Evolutionary conservation across 139 green algal species (phyloP), one percentile per base, ranked within the genome.

Genomic region (Chlamydomonas schloesseri): DNA sequence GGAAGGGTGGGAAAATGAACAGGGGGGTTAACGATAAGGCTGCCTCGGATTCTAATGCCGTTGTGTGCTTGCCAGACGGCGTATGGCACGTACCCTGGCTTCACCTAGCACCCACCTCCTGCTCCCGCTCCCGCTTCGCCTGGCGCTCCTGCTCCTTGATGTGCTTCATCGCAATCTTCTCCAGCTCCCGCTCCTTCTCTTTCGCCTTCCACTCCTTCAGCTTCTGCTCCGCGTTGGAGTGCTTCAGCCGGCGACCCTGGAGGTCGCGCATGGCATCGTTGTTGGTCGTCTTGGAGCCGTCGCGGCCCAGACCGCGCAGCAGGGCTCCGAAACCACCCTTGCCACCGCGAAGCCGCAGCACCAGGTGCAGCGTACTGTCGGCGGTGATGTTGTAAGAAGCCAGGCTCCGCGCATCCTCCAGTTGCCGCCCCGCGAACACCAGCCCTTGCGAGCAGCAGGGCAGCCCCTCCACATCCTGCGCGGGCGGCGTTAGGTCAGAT

Each of bases 251-350:
- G 21, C 96, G 89, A 23, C 97, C 97, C 24, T 88, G 93, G n/a
- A 99, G 91, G 90, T 99, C 97, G 5, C 97, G 90, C 84, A 94
- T 98, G 14, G 97, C 97, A 83, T 99, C 96, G 75, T 97, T 97
- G 89, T 99, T 99, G 82, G 93, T 95, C 15, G 95, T 98, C 28
- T 96, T 88, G 74, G 96, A 96, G 6, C 93, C 95, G 65, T 96
- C 92, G 24, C 95, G 91, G 29, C 95, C 97, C n/a, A 96, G 94
- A 24, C 93, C 96, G n/a, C 97, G 93, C 77, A 99, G 93, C 88
- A 98, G 88, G 3, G 97, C 95, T 0, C 97, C 97, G 90, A 99
- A 99, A 55, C 97, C 97, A 18, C 97, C 97, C 91, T 99, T 97
- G 60, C 95, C 95, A 72, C 95, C 95, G 18, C 69, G 67, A 21